These are phyloP conservation scores for Monilinia polystroma DNA, from an alignment of 2,329 filamentous ascomycete species.

Conservation along the genomic window DNA sequence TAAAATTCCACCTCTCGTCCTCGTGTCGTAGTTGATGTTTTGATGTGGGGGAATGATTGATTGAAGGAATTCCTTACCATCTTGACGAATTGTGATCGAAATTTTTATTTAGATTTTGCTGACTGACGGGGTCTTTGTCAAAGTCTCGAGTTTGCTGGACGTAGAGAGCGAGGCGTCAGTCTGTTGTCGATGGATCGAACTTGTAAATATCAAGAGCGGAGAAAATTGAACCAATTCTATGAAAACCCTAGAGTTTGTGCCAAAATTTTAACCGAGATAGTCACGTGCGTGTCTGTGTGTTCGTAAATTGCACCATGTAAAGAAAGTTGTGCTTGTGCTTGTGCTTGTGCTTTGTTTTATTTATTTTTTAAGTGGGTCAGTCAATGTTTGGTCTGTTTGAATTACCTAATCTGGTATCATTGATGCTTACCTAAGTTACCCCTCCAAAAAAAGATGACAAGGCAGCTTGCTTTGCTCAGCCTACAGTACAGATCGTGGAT, in stretches of 20 bases:
- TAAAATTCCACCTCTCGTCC: slow-evolving; percentile 27
- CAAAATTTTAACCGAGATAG: slow-evolving; percentile 23
- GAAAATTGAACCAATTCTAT: slow-evolving; percentile 24
- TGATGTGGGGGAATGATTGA: slow-evolving; percentile 23
- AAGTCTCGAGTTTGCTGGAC: slow-evolving; percentile 36
- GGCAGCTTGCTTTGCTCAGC: not conserved
- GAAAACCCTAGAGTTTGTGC: slow-evolving; percentile 25
- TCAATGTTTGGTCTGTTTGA: not conserved
- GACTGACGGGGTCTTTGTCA: slow-evolving; percentile 42
- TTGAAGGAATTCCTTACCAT: slow-evolving; percentile 58
- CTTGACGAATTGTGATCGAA: slow-evolving; percentile 57
- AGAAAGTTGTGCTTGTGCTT: not conserved
- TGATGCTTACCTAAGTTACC: not conserved
- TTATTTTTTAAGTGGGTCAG: not conserved
- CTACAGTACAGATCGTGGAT: not conserved
- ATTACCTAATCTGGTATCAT: too few species aligned
- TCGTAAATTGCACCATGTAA: not conserved
- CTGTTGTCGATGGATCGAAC: slow-evolving; percentile 39
- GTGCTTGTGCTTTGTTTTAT: not conserved
- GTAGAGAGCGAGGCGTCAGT: slow-evolving; percentile 42
- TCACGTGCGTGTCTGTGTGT: slow-evolving; percentile 14
- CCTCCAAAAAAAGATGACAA: not conserved
- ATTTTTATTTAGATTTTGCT: slow-evolving; percentile 39
- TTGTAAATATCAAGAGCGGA: slow-evolving; percentile 24
- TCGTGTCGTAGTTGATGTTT: slow-evolving; percentile 25